Conservation (phyloP, 345 rosid genomes). For the Garcia nutans region DNA sequence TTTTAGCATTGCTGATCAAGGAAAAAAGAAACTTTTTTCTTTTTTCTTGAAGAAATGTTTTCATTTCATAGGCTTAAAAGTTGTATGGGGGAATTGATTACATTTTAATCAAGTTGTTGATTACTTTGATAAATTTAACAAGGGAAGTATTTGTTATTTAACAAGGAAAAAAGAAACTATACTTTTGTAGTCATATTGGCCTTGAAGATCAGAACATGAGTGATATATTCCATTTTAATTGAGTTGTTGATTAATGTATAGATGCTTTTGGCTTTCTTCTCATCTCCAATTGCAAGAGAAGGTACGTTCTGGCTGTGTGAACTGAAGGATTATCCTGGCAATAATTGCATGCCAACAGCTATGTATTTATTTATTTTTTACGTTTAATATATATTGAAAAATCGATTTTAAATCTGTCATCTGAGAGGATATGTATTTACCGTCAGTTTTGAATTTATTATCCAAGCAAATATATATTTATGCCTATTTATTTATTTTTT, state of each 20-base stretch:
- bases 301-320: not conserved
- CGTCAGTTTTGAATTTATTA: no score
- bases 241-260: not conserved
- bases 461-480: no score
- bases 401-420: no score
- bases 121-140: not conserved
- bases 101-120: not conserved
- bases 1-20: not conserved
- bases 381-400: no score
- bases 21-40: not conserved
- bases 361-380: not conserved
- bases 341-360: not conserved
- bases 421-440: no score
- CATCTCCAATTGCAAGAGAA: not conserved
- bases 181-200: not conserved
- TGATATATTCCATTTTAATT: not conserved
- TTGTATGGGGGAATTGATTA: not conserved
- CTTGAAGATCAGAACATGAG: not conserved
- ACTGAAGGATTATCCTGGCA: not conserved
- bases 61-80: not conserved
- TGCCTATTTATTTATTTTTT: no score
- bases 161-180: not conserved
- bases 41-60: not conserved
- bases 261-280: not conserved
- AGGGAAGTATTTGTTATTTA: not conserved